phyloP scores from a whole-genome alignment of 2,329 filamentous ascomycete genomes.

The Macrophomina tecta region DNA sequence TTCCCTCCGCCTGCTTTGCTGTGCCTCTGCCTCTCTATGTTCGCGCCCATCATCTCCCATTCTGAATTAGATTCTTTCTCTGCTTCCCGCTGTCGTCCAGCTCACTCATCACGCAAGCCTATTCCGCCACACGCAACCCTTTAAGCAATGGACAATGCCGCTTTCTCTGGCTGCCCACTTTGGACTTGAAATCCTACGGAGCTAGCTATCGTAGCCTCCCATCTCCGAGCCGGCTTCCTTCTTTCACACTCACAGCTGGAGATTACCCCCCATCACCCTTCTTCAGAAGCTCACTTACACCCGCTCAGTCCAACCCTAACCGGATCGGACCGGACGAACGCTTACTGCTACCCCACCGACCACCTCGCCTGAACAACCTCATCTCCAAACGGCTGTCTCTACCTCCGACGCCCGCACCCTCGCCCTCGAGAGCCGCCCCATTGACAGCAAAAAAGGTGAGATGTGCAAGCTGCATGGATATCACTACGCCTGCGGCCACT shows the following conservation, averaged over 20 bases:
- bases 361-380: neutral
- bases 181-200: neutral
- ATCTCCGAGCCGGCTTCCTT: neutral
- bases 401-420: neutral
- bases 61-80: neutral
- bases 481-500: constrained; percentile 43
- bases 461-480: constrained; percentile 49
- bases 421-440: neutral
- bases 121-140: neutral
- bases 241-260: neutral
- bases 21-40: constrained; percentile 1
- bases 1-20: neutral
- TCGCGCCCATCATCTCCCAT: neutral
- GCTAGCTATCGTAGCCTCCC: neutral
- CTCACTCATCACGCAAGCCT: neutral
- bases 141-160: neutral
- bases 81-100: neutral
- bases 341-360: neutral
- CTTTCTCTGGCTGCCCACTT: neutral
- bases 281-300: neutral
- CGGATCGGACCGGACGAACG: neutral
- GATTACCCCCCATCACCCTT: neutral
- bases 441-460: neutral
- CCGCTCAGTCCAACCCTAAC: neutral
- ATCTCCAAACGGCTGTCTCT: no score